Base-by-base conservation (phyloP, 352 stramenopile species). In the Thalassiosira hispida region DNA sequence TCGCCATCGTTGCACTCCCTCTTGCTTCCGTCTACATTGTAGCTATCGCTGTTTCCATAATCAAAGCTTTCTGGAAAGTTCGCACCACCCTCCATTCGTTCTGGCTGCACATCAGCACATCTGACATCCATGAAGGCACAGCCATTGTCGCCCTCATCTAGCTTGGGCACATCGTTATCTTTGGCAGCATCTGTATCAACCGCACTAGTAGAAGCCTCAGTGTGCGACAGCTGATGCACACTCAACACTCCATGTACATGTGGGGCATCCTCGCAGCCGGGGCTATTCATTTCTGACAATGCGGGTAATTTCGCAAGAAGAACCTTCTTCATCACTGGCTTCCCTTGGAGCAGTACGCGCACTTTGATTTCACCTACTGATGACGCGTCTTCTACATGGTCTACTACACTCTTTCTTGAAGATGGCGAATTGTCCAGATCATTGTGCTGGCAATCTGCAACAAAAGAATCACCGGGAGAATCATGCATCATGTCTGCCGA, bases 401-500 rank as follows among this genome's bases (percentile, higher is more conserved):
- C 1, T 8, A 31, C 5, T n/a, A 18, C 2, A 35, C 31, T n/a
- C 8, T 27, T 23, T 20, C 29, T n/a, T 27, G 31, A 23, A 23
- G 55, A 49, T 29, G 55, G 29, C 31, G 16, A n/a, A 22, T 18
- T 49, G 14, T 46, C 27, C 14, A 22, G 40, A 9, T 46, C 11
- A 62, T 63, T 5, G 31, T 49, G 9, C 2, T 2, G 55, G 49
- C 22, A 63, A 63, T 29, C 29, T 63, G 55, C n/a, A 63, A 46
- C 27, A 27, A 18, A 46, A 27, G 27, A 29, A 25, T 27, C n/a
- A 25, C 27, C 29, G 29, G 25, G 22, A 49, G 35, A 0, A 46
- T 49, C 7, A 8, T 11, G n/a, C 23, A 52, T n/a, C n/a, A 49
- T 63, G 31, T 49, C 40, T 49, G 25, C 55, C 16, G 49, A 23